Conservation (phyloP, 2,329 filamentous ascomycete species). For the Exophiala xenobiotica region DNA sequence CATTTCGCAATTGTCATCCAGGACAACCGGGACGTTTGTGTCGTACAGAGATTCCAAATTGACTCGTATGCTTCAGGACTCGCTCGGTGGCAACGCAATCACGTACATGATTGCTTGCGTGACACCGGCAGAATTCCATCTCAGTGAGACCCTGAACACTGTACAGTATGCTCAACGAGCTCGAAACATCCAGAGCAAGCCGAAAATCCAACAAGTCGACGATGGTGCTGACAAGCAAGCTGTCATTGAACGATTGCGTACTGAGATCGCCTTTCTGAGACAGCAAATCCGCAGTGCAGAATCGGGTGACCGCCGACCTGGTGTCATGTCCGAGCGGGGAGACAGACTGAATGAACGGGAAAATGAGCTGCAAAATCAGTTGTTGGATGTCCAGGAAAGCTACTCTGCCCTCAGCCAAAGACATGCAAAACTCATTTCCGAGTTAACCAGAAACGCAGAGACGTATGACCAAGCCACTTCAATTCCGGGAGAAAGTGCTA, state of each 20-base stretch:
- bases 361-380: constrained; percentile 85
- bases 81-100: constrained; percentile 91
- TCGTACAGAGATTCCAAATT: constrained; percentile 98
- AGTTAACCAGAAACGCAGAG: constrained; percentile 83
- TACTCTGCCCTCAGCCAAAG: constrained; percentile 88
- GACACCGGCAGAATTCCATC: constrained; percentile 91
- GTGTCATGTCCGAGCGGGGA: constrained; percentile 64
- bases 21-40: constrained; percentile 81
- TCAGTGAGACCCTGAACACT: constrained; percentile 96
- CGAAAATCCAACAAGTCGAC: constrained; percentile 82
- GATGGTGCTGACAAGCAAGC: constrained; percentile 94
- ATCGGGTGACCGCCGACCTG: constrained; percentile 56
- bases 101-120: constrained; percentile 99
- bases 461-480: constrained; percentile 53
- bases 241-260: constrained; percentile 86
- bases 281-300: constrained; percentile 91
- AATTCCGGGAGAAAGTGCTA: constrained; percentile 71
- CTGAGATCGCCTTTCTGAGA: constrained; percentile 87
- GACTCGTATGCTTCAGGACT: constrained; percentile 92
- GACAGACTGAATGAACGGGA: constrained; percentile 83
- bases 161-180: constrained; percentile 96
- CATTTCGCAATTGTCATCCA: constrained; percentile 93
- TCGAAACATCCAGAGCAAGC: constrained; percentile 94
- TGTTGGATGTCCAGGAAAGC: constrained; percentile 90
- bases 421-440: constrained; percentile 91